Evolutionary conservation across 2,329 filamentous ascomycete species (phyloP), one percentile per base, ranked within the genome.

Genomic region (Penicillium sp.): DNA sequence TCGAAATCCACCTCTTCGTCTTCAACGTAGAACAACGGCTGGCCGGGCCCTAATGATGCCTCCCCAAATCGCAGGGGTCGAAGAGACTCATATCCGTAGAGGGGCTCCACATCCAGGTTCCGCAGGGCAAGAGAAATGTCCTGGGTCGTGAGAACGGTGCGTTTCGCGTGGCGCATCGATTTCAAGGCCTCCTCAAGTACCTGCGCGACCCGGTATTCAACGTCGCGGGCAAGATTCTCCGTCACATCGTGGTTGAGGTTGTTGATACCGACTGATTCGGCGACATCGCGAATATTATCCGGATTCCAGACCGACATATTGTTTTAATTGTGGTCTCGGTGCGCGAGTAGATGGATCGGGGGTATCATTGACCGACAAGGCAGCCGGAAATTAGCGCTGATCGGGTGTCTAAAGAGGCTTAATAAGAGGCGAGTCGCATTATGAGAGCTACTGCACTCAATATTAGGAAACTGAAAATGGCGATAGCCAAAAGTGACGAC

Each of bases 1-100:
- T 99, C 94, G 70, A 99, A 97, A 75, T 99, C 94, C 51, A 97
- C 88, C 79, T 99, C 94, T 70, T 99, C 94, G 71, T 99, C 94
- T 70, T 99, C 94, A 33, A 99, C 89, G 72, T 99, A 99, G 75
- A 93, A 99, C 19, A 99, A 79, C 49, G 93, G 92, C 75, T 99
- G 94, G 9, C 93, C 92, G 13, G 92, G 92, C 0, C 94, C 94
- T 56, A 99, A 79, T 54, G 90, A 95, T 3, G 94, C 94, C 75
- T 99, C 94, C 48, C 94, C 94, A 69, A 95, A 99, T 51, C 90
- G 85, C 66, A 99, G 78, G 23, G 92, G 91, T 48, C 93, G 83
- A 37, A 91, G 94, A 29, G 92, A 92, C 70, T 97, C 93, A 76
- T 99, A 99, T 18, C 94, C 94, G 70, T 97, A 97, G 1, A 97